Conservation (phyloP, 108 stramenopile species). For the Asterionellopsis glacialis region DNA sequence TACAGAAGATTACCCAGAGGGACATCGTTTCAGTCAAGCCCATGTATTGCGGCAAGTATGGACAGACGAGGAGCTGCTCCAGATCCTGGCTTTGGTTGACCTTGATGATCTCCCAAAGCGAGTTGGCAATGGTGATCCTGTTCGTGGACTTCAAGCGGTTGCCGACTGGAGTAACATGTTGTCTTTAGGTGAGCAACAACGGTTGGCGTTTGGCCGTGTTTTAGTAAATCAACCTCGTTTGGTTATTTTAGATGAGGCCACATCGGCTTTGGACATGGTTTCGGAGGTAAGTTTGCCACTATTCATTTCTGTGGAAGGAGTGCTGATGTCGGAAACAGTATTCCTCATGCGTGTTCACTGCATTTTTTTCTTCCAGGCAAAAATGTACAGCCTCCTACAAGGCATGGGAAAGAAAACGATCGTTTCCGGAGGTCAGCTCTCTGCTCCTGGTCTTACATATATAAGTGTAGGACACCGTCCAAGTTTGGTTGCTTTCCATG, state of each 20-base stretch:
- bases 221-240: constrained; percentile 83
- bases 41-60: constrained; percentile 1
- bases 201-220: constrained; percentile 90
- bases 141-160: constrained; percentile 62
- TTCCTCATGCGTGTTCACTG: too few relatives aligned
- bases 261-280: constrained; percentile 72
- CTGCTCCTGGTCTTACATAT: constrained; percentile 68
- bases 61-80: constrained; percentile 48
- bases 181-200: constrained; percentile 93
- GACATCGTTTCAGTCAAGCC: constrained; percentile 31
- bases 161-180: constrained; percentile 90
- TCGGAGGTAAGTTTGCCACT: background rate
- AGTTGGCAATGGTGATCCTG: constrained; percentile 76
- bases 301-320: background rate
- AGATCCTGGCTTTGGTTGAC: constrained; percentile 69
- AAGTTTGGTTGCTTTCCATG: constrained; percentile 81
- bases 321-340: constrained; percentile 18
- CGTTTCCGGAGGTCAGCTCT: constrained; percentile 25
- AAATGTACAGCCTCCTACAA: constrained; percentile 81
- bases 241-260: constrained; percentile 89
- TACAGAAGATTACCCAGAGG: constrained; percentile 50
- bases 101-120: constrained; percentile 56
- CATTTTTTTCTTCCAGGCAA: constrained; percentile 42
- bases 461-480: constrained; percentile 95
- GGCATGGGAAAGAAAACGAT: constrained; percentile 54